Evolutionary conservation across 768 basidiomycete genomes (phyloP).

Genomic region (Sporobolomyces pararoseus): DNA sequence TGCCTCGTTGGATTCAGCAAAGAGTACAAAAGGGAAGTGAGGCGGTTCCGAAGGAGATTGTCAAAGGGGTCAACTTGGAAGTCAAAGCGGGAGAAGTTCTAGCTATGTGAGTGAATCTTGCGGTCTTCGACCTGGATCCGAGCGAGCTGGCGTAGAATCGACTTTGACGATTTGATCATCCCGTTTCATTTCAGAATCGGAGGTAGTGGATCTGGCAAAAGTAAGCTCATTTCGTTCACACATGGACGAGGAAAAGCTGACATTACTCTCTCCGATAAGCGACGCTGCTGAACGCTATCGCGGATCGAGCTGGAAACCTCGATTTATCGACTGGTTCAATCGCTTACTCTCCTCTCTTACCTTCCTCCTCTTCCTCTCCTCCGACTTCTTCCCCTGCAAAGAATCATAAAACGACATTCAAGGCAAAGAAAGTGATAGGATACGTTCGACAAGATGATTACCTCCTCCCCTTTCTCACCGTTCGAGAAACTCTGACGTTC

Average conservation of each 20-base stretch:
- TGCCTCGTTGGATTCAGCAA: constrained; percentile 6
- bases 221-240: not conserved
- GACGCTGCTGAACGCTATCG: constrained; percentile 50
- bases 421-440: constrained; percentile 44
- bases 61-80: constrained; percentile 47
- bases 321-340: constrained; percentile 43
- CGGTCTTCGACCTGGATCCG: not conserved
- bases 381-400: not conserved
- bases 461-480: constrained; percentile 48
- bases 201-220: constrained; percentile 47
- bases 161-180: not conserved
- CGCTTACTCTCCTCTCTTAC: constrained; percentile 28
- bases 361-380: constrained; percentile 5
- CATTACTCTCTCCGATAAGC: not conserved
- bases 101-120: constrained; percentile 46
- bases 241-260: not conserved
- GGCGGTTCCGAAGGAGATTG: constrained; percentile 32
- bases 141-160: not conserved
- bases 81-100: constrained; percentile 51
- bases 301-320: constrained; percentile 18
- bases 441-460: constrained; percentile 49
- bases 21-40: not conserved
- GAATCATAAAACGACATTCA: not conserved
- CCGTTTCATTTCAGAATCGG: constrained; percentile 27
- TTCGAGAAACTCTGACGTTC: constrained; percentile 49